Conservation (phyloP, 805 yeast species). For the Candida awuae region DNA sequence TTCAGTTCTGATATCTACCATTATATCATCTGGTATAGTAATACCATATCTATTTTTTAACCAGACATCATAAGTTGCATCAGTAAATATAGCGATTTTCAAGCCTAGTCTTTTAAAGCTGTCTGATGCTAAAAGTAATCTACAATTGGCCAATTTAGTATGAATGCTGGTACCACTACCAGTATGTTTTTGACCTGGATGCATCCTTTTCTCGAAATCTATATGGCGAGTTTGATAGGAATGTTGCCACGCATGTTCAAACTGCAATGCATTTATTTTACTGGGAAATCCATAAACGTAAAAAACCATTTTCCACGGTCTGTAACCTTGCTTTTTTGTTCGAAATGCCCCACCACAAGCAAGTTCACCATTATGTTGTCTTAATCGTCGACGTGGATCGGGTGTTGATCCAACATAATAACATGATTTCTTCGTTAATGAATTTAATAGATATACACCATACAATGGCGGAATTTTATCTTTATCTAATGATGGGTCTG, state of each 20-base stretch:
- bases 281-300: conserved; percentile 68
- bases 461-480: conserved; percentile 38
- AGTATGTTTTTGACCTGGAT: conserved; percentile 24
- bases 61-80: conserved; percentile 30
- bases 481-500: background rate
- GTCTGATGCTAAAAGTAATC: conserved; percentile 34
- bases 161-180: conserved; percentile 35
- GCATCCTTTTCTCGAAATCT: conserved; percentile 30
- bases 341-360: conserved; percentile 59
- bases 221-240: conserved; percentile 58
- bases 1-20: conserved; percentile 11
- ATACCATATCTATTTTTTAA: conserved; percentile 27
- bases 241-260: conserved; percentile 85
- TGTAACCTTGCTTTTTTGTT: conserved; percentile 45
- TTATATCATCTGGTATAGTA: conserved; percentile 17
- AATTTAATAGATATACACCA: conserved; percentile 64
- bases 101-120: conserved; percentile 42
- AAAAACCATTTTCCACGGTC: conserved; percentile 70
- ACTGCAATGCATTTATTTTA: conserved; percentile 61
- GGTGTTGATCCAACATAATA: conserved; percentile 82
- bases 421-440: conserved; percentile 46
- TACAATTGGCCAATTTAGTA: conserved; percentile 40
- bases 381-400: conserved; percentile 53
- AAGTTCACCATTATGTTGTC: conserved; percentile 74
- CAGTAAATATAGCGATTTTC: conserved; percentile 38